Evolutionary conservation across 371 early-diverging fungal genomes (phyloP), one percentile per base, ranked within the genome.

Genomic region (Thermomucor indicae-seudaticae): DNA sequence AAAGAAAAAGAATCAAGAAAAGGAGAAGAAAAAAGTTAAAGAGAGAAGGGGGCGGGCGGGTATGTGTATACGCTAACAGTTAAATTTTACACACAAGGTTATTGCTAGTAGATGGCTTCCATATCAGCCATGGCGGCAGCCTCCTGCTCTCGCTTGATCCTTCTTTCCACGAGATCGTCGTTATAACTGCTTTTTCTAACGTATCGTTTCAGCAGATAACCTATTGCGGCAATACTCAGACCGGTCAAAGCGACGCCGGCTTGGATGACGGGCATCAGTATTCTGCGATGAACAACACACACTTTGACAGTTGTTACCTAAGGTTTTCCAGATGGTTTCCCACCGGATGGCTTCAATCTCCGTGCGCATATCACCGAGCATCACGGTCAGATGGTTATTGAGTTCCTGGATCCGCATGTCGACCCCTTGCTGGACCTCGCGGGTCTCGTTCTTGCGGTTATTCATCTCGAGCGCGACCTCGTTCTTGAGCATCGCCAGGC

Each of bases 381-480:
- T 63, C 6, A 92, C 76, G 49, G 86, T 84, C 48, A 90, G 86
- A 57, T 85, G 88, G 63, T 88, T 90, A 46, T 89, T 84, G 55
- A 93, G 79, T 40, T 89, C 90, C 51, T 93, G 90, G 19, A 88
- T 85, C 52, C 76, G 67, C 73, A 91, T 78, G 58, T 92, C 92
- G 54, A 85, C 79, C 24, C 67, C 69, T 53, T 91, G 89, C 53
- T 85, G 84, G 25, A 84, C 79, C 48, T 89, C 91, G 27, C 84
- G 70, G 1, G 81, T 78, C 40, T 93, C 95, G 28, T 90, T 79
- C 59, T 90, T 89, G 60, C 88, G 82, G 57, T 85, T 86, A 60
- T 92, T 92, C 70, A 94, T 65, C 59, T 95, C 96, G 60, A 94
- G 84, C 28, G 83, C 78, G 29, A 94, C 84, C 20, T 93, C 92